phyloP scores from a whole-genome alignment of 202 grass and related monocot species.

The Bolboschoenoplectus hybrid region DNA sequence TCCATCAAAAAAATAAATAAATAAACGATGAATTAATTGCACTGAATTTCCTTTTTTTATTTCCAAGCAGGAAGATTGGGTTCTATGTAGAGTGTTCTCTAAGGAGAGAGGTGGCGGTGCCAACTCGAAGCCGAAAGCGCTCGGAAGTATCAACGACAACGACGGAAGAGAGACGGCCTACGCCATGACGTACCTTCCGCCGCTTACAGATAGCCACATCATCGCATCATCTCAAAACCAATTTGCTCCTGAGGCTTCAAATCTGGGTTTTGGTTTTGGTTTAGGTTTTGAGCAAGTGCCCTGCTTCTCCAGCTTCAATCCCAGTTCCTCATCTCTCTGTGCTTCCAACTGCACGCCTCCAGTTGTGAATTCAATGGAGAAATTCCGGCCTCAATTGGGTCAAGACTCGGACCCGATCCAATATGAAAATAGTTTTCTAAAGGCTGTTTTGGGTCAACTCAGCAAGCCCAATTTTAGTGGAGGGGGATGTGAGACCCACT shows the following conservation, averaged over 20 bases:
- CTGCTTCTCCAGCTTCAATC: conserved; percentile 99
- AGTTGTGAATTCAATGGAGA: background rate
- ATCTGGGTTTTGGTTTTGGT: conserved; percentile 30
- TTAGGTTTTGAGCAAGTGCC: conserved; percentile 96
- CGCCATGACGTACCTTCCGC: conserved; percentile 51
- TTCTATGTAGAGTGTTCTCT: conserved; percentile 84
- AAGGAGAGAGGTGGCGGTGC: conserved; percentile 62
- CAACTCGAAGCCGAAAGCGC: conserved; percentile 53
- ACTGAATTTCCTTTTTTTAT: background rate
- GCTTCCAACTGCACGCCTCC: conserved; percentile 26
- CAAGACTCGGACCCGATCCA: conserved; percentile 29
- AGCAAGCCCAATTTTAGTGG: conserved; percentile 37
- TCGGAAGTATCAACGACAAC: conserved; percentile 25
- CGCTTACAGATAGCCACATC: conserved; percentile 71
- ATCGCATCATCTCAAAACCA: conserved; percentile 47
- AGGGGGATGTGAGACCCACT: conserved; percentile 33
- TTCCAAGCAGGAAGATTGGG: conserved; percentile 80
- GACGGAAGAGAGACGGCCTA: conserved; percentile 31
- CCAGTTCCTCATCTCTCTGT: conserved; percentile 6
- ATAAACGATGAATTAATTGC: background rate
- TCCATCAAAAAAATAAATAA: background rate
- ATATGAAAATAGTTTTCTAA: conserved; percentile 58
- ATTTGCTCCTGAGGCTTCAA: conserved; percentile 28
- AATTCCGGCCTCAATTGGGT: background rate
- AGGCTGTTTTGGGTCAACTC: conserved; percentile 62